Percentiles rank a stretch among this genome's conserved stretches.
Conservation (phyloP, 1,284 basidiomycete genomes). For the Austroboletus rostrupii region DNA sequence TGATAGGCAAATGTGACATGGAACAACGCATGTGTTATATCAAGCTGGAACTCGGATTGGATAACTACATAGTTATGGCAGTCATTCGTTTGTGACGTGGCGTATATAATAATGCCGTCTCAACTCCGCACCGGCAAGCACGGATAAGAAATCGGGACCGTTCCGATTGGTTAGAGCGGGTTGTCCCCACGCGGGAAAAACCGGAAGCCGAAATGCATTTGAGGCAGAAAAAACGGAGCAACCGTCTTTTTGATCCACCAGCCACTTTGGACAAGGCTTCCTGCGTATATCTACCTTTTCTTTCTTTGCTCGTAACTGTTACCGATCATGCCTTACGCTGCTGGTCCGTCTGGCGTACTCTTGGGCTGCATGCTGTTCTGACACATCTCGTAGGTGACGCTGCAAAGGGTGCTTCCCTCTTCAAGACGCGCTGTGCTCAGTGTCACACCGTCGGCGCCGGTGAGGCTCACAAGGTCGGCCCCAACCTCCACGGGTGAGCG, state of each 20-base stretch:
- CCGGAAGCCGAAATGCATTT: constrained; percentile 23
- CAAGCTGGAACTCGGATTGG: too few species aligned
- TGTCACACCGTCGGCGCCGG: constrained; percentile 91
- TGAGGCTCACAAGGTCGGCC: constrained; percentile 87
- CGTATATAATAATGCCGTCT: not conserved
- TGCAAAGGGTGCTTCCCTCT: constrained; percentile 84
- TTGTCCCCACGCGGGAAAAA: constrained; percentile 22
- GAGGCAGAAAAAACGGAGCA: constrained; percentile 10
- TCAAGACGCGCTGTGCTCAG: constrained; percentile 96
- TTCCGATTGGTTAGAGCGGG: constrained; percentile 26
- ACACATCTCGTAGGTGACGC: constrained; percentile 65
- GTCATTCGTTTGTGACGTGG: not conserved
- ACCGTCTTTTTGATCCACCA: not conserved
- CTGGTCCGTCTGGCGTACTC: constrained; percentile 17
- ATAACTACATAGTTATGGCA: not conserved
- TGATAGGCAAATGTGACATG: constrained; percentile 5
- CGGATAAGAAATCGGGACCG: not conserved
- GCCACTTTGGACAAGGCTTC: constrained; percentile 5
- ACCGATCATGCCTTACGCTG: constrained; percentile 24
- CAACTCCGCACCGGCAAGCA: not conserved
- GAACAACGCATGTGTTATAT: not conserved
- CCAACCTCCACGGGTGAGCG: constrained; percentile 87
- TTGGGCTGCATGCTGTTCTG: not conserved
- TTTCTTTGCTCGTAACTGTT: constrained; percentile 8
- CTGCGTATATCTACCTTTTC: not conserved